These are phyloP conservation scores for Blumeriella jaapii DNA, from an alignment of 2,329 filamentous ascomycete species.

Conservation along the genomic window DNA sequence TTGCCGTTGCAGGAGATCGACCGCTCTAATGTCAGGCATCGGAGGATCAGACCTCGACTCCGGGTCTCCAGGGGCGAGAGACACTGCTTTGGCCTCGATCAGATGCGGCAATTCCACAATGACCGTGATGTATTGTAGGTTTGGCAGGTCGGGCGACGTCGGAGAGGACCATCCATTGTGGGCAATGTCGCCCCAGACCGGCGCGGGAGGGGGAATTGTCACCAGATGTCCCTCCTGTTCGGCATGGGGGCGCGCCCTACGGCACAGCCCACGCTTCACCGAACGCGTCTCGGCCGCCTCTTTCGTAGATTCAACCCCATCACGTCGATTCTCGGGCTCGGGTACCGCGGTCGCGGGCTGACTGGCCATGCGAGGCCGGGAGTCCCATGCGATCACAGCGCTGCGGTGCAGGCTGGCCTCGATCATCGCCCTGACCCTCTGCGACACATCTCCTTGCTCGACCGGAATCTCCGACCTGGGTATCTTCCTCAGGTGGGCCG, in stretches of 20 bases:
- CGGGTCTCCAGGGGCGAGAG: constrained; percentile 53
- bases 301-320: constrained; percentile 14
- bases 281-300: constrained; percentile 6
- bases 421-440: constrained; percentile 66
- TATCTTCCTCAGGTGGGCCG: constrained; percentile 66
- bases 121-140: constrained; percentile 74
- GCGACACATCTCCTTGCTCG: constrained; percentile 71
- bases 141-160: constrained; percentile 58
- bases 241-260: constrained; percentile 5
- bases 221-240: constrained; percentile 17
- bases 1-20: constrained; percentile 60
- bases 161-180: constrained; percentile 87
- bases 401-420: constrained; percentile 61
- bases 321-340: constrained; percentile 23
- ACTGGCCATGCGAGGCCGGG: constrained; percentile 49
- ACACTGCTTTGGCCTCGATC: constrained; percentile 88
- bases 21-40: constrained; percentile 52
- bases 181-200: constrained; percentile 68
- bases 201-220: constrained; percentile 15
- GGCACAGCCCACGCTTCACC: constrained; percentile 5
- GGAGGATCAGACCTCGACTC: constrained; percentile 30
- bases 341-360: constrained; percentile 22
- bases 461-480: constrained; percentile 80
- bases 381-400: constrained; percentile 69
- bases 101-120: constrained; percentile 76